These are phyloP conservation scores for Coccomyxa sp. DNA, from an alignment of 139 green algal genomes.

Conservation along the genomic window DNA sequence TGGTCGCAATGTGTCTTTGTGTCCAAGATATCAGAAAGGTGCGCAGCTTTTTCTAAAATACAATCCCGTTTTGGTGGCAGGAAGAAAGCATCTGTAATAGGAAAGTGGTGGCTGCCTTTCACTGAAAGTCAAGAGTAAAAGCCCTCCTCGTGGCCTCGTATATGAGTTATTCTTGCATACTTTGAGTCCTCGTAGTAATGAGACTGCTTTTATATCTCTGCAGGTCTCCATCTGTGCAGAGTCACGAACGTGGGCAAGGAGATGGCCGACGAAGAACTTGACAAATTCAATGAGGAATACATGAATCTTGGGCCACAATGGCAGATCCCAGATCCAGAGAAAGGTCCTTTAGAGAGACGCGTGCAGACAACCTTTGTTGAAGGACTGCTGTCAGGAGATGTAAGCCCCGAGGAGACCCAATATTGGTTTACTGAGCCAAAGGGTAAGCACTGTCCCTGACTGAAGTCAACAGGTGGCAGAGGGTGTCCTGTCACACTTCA, in stretches of 20 bases:
- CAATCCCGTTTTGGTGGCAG: too few species aligned
- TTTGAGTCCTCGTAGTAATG: too few species aligned
- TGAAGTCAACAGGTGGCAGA: too few species aligned
- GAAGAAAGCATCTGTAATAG: too few species aligned
- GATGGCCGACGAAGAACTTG: not conserved
- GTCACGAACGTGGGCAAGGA: not conserved
- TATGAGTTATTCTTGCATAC: too few species aligned
- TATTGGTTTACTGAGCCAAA: constrained; percentile 42
- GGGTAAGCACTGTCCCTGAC: constrained; percentile 1
- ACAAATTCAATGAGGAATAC: not conserved
- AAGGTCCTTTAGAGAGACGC: constrained; percentile 20
- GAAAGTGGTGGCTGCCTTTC: too few species aligned
- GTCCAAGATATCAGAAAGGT: too few species aligned
- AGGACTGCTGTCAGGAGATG: constrained; percentile 19
- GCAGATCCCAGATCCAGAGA: constrained; percentile 10
- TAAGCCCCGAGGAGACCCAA: constrained; percentile 24
- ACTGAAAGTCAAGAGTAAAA: too few species aligned
- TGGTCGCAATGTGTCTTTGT: too few species aligned
- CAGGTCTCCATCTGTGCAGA: not conserved
- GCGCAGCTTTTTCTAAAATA: too few species aligned
- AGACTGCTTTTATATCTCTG: too few species aligned
- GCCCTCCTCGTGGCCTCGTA: too few species aligned
- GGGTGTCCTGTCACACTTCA: not conserved
- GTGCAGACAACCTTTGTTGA: constrained; percentile 33
- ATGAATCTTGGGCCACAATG: not conserved